These are phyloP conservation scores for Trapa bicornis DNA, from an alignment of 345 rosid species.

Conservation along the genomic window DNA sequence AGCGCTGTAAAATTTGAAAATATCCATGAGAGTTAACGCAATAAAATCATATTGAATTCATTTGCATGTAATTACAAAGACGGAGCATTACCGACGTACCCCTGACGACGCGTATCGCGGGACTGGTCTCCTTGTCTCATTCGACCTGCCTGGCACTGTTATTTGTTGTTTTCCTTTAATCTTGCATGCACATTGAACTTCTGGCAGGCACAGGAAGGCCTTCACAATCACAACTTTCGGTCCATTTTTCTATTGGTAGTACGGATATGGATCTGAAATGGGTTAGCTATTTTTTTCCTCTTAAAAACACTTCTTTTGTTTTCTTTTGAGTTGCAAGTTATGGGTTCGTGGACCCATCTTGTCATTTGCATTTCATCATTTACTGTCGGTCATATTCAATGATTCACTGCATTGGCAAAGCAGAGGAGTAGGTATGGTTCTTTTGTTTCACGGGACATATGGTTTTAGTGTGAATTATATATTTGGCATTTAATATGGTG, in stretches of 20 bases:
- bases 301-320: neutral
- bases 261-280: neutral
- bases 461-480: neutral
- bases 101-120: constrained; percentile 18
- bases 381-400: neutral
- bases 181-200: neutral
- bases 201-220: neutral
- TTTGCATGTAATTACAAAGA: neutral
- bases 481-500: neutral
- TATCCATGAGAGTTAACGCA: neutral
- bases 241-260: too few species aligned
- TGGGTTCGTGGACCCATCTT: constrained; percentile 2
- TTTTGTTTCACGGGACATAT: too few species aligned
- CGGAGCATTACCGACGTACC: neutral
- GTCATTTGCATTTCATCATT: neutral
- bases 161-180: neutral
- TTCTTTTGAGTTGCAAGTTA: neutral
- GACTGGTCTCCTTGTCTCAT: constrained; percentile 12
- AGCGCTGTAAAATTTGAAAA: neutral
- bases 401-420: neutral
- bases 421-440: too few species aligned
- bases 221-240: neutral
- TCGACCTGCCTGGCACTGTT: neutral
- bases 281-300: neutral
- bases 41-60: neutral